Conservation (phyloP, 768 basidiomycete species). For the Chlorophyllum brunneum region DNA sequence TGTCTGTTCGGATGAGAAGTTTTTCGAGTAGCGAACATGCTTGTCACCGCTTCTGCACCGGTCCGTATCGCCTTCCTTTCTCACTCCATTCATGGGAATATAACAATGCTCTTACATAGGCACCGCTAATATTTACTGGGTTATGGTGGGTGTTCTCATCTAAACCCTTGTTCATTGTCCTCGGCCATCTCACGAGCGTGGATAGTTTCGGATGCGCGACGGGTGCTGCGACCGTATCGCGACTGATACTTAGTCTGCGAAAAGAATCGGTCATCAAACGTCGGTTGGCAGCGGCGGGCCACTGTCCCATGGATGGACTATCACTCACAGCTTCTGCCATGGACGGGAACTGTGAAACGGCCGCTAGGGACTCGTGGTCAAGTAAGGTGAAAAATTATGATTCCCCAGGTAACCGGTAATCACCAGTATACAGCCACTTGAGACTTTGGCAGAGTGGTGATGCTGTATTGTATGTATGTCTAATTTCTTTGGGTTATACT, state of each 20-base stretch:
- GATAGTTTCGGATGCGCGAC: slow-evolving; percentile 7
- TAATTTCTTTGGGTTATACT: too few relatives aligned
- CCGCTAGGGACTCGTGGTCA: not conserved
- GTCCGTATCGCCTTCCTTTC: not conserved
- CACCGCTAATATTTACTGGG: slow-evolving; percentile 2
- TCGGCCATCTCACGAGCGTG: not conserved
- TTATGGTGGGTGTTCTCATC: not conserved
- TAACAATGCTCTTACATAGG: not conserved
- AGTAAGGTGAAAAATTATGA: not conserved
- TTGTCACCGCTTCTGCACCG: slow-evolving; percentile 6
- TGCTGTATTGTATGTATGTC: too few relatives aligned
- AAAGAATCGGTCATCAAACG: slow-evolving; percentile 7
- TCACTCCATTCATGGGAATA: not conserved
- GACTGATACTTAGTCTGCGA: slow-evolving; percentile 2
- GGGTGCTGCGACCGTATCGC: slow-evolving; percentile 3
- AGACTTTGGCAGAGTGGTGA: too few relatives aligned
- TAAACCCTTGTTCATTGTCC: not conserved
- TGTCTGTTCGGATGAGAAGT: not conserved
- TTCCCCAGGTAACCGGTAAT: too few relatives aligned
- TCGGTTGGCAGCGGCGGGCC: not conserved
- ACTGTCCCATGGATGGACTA: not conserved
- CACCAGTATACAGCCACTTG: too few relatives aligned
- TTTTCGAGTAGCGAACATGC: slow-evolving; percentile 2
- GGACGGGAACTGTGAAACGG: not conserved
- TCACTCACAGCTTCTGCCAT: not conserved